phyloP scores from a whole-genome alignment of 164 flowering plant genomes.

The Vitis riparia region DNA sequence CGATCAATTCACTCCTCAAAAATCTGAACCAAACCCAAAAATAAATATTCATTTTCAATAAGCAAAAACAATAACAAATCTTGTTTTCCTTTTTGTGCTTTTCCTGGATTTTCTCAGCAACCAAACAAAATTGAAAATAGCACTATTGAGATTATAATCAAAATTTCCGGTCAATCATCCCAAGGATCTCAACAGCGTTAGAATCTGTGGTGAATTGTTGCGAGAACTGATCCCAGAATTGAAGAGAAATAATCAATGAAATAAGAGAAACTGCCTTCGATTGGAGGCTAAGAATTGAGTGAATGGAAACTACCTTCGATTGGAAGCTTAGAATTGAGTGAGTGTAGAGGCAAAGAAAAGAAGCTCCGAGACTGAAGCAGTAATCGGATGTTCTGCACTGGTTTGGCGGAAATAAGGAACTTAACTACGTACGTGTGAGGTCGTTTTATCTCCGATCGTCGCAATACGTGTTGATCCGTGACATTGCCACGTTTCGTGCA shows the following conservation, averaged over 20 bases:
- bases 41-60: neutral
- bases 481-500: neutral
- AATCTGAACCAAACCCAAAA: conserved; percentile 13
- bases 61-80: neutral
- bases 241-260: neutral
- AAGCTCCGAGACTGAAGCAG: neutral
- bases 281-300: neutral
- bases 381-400: neutral
- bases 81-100: neutral
- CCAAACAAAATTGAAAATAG: neutral
- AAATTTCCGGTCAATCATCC: neutral
- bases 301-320: conserved; percentile 3
- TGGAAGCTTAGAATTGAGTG: neutral
- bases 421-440: neutral
- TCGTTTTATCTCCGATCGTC: neutral
- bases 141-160: neutral
- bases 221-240: too few relatives aligned
- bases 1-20: conserved; percentile 10
- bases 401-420: neutral
- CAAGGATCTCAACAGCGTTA: neutral
- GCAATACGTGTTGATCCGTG: neutral
- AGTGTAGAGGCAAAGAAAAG: neutral
- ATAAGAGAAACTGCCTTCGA: neutral
- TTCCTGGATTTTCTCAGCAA: neutral
- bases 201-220: neutral